Percentiles rank a stretch among this genome's conserved stretches.
phyloP scores from a whole-genome alignment of 345 rosid genomes.

The Raphanus raphanistrum region DNA sequence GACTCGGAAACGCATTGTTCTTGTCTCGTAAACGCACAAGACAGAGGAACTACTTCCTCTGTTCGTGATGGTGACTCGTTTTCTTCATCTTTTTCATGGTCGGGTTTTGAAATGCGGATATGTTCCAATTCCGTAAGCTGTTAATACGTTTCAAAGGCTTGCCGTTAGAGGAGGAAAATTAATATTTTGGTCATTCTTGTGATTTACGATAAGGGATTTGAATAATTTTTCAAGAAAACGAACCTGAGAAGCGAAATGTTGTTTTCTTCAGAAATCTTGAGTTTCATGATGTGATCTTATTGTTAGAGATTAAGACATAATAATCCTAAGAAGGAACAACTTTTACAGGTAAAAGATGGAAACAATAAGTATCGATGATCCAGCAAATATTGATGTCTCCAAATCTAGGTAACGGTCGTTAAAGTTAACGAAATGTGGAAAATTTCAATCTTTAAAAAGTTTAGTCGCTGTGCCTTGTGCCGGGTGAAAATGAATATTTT shows the following conservation, averaged over 20 bases:
- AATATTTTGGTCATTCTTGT: background rate
- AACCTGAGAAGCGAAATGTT: background rate
- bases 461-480: slow-evolving; percentile 24
- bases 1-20: slow-evolving; percentile 44
- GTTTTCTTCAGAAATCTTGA: background rate
- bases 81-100: slow-evolving; percentile 33
- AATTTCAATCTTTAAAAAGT: background rate
- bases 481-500: slow-evolving; percentile 23
- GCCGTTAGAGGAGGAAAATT: background rate
- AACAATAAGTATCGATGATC: background rate
- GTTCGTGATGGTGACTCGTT: slow-evolving; percentile 45
- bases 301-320: slow-evolving; percentile 3
- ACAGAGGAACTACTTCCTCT: slow-evolving; percentile 36
- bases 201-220: background rate
- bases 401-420: slow-evolving; percentile 6
- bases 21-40: slow-evolving; percentile 53
- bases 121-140: background rate
- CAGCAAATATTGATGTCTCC: background rate
- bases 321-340: background rate
- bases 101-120: slow-evolving; percentile 39
- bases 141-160: slow-evolving; percentile 10
- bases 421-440: slow-evolving; percentile 25
- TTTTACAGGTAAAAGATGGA: too few species aligned
- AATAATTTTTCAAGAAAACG: too few species aligned
- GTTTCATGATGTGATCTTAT: background rate